Evolutionary conservation across 331 rosid genomes (phyloP).

Genomic region (Acacia pycnantha): DNA sequence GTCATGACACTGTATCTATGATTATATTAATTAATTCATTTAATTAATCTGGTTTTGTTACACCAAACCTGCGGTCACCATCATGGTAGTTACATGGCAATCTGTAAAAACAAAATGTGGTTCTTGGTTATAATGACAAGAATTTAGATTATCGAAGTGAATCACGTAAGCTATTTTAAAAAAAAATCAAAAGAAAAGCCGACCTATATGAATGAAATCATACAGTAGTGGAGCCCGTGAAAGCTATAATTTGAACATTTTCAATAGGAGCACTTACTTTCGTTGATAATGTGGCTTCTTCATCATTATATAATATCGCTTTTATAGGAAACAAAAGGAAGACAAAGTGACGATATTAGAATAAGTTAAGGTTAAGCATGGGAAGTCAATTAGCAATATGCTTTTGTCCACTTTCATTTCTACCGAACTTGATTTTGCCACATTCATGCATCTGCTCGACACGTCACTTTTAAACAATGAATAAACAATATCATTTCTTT

Average conservation of each 20-base stretch:
- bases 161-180: neutral
- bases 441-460: constrained; percentile 24
- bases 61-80: constrained; percentile 19
- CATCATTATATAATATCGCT: neutral
- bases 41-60: neutral
- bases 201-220: neutral
- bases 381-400: neutral
- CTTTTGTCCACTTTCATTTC: constrained; percentile 14
- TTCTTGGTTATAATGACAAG: neutral
- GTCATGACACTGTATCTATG: neutral
- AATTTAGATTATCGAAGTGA: neutral
- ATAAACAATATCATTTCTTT: neutral
- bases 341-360: neutral
- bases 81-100: constrained; percentile 27
- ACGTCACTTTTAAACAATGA: neutral
- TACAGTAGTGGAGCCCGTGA: constrained; percentile 4
- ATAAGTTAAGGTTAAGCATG: neutral
- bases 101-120: neutral
- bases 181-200: constrained; percentile 7
- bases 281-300: neutral
- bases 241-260: neutral
- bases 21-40: neutral
- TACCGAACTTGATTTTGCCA: constrained; percentile 9
- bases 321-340: neutral
- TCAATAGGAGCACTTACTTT: neutral